Evolutionary conservation across 805 yeast species (phyloP), one percentile per base, ranked within the genome.

Genomic region (Candida silvicultrix): DNA sequence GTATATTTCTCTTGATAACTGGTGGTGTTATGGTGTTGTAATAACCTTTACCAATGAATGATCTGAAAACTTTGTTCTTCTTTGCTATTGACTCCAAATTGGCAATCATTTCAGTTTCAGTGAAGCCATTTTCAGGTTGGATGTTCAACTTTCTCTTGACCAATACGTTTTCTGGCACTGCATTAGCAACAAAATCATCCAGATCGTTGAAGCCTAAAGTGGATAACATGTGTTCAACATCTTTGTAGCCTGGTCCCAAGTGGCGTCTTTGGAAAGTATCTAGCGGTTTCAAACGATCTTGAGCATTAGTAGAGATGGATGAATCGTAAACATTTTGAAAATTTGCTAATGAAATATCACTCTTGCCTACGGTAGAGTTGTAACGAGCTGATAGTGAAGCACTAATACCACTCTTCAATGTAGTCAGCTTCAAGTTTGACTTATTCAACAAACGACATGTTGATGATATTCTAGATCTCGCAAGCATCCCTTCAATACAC

Each of bases 1-100:
- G 70, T 48, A 94, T 67, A 59, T 94, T 94, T 63, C 99, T 81
- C 70, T 88, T 95, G 55, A 94, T 86, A 32, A 92, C 97, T 2
- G 95, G 85, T 0, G 99, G 99, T 40, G 88, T 71, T 44, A 78
- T 73, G 0, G 98, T 92, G 48, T 95, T 95, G 56, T 88, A 85
- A 67, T 92, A 94, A 37, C 99, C 99, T 63, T 87, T 86, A 51
- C 99, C 99, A 48, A 94, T 92, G 55, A 82, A 83, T 37, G 90
- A 79, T 65, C 79, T 80, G 52, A 77, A 77, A 32, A 85, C 74
- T 57, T 78, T 78, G 71, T 94, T 94, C 63, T 88, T 82, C 38
- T 70, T 61, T 0, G 97, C 97, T 44, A 94, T 70, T 45, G 72
- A 69, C 48, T 76, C 71, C 53, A 92, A 69, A 53, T 86, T 83